These are phyloP conservation scores for Plenodomus biglobosus DNA, from an alignment of 2,329 filamentous ascomycete species.

Conservation along the genomic window DNA sequence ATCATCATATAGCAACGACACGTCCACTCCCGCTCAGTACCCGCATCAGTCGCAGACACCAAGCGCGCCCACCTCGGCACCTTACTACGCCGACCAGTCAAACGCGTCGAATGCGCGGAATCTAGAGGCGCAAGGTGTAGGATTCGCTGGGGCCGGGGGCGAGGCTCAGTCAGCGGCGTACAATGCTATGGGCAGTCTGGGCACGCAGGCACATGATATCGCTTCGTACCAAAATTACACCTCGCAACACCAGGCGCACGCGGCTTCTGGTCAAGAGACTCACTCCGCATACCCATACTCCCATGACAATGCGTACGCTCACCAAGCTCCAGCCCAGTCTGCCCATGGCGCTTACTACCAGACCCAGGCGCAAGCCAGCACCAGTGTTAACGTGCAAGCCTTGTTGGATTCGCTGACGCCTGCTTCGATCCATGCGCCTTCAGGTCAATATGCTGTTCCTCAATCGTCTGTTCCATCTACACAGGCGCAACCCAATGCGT, in stretches of 20 bases:
- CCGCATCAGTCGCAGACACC: conserved; percentile 37
- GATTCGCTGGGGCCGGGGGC: conserved; percentile 25
- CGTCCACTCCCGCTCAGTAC: conserved; percentile 37
- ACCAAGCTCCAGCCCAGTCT: conserved; percentile 33
- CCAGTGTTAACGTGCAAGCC: conserved; percentile 50
- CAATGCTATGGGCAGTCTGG: conserved; percentile 23
- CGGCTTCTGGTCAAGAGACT: conserved; percentile 33
- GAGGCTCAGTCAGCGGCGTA: conserved; percentile 28
- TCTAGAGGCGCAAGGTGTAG: conserved; percentile 27
- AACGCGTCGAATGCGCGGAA: conserved; percentile 19
- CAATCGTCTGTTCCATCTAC: conserved; percentile 34
- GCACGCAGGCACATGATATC: conserved; percentile 40
- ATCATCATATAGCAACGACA: conserved; percentile 54
- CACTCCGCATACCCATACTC: conserved; percentile 36
- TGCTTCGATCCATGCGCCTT: conserved; percentile 32
- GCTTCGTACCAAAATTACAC: conserved; percentile 44
- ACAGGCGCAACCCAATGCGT: conserved; percentile 37
- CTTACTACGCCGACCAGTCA: conserved; percentile 36
- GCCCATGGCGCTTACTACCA: conserved; percentile 33
- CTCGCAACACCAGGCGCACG: conserved; percentile 34
- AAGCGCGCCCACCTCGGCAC: conserved; percentile 32
- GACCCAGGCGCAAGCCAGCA: conserved; percentile 27
- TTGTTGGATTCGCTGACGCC: conserved; percentile 49
- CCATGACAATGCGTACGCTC: conserved; percentile 41
- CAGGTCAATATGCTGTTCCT: conserved; percentile 39